These are phyloP conservation scores for Atkinsonella hypoxylon DNA, from an alignment of 2,329 filamentous ascomycete species.

Conservation along the genomic window DNA sequence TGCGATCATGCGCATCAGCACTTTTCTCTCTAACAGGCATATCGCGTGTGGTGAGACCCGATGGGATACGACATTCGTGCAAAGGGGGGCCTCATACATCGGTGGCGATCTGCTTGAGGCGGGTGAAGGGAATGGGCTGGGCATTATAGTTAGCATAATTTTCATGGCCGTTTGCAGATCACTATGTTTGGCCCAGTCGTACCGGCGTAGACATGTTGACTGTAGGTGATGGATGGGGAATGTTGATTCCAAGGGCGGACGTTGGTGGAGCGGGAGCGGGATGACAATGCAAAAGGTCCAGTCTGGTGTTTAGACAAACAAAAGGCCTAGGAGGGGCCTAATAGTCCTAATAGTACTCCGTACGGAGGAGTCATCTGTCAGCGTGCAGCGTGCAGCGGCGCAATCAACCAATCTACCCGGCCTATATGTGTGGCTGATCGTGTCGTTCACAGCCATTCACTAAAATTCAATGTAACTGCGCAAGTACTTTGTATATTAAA, in stretches of 20 bases:
- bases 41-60: background rate
- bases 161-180: background rate
- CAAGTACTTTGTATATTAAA: no score
- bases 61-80: background rate
- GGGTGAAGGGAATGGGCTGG: slow-evolving; percentile 63
- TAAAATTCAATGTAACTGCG: background rate
- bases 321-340: background rate
- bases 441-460: background rate
- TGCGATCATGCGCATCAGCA: slow-evolving; percentile 23
- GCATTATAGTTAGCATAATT: background rate
- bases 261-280: slow-evolving; percentile 1
- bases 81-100: slow-evolving; percentile 47
- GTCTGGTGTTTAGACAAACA: no score
- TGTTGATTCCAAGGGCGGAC: slow-evolving; percentile 5
- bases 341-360: no score
- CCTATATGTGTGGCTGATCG: background rate
- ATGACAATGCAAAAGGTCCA: background rate
- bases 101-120: slow-evolving; percentile 74
- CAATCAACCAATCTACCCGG: background rate
- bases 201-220: slow-evolving; percentile 28
- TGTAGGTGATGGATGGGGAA: slow-evolving; percentile 4
- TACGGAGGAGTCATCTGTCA: no score
- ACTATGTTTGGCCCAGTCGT: slow-evolving; percentile 5
- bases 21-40: background rate
- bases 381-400: background rate